phyloP scores from a whole-genome alignment of 331 rosid species.

The Phaseolus coccineus region DNA sequence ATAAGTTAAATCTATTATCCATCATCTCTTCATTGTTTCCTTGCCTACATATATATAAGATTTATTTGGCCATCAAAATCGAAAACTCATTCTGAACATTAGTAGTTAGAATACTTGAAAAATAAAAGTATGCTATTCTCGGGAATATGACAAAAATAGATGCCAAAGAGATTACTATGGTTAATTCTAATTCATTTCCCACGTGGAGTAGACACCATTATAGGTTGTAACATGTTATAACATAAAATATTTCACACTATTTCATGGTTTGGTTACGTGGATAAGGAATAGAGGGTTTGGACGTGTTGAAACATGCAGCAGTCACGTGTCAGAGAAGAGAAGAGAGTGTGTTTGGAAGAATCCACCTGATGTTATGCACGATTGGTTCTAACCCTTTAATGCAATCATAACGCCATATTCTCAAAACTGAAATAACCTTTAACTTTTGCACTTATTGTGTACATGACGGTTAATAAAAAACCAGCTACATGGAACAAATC shows the following conservation, averaged over 20 bases:
- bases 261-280: conserved; percentile 21
- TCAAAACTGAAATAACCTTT: conserved; percentile 41
- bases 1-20: background rate
- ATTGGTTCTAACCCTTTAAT: conserved; percentile 7
- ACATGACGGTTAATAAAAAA: background rate
- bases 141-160: background rate
- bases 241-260: background rate
- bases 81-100: background rate
- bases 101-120: background rate
- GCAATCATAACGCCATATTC: conserved; percentile 35
- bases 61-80: background rate
- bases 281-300: conserved; percentile 1
- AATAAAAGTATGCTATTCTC: background rate
- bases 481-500: background rate
- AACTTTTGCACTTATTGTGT: conserved; percentile 21
- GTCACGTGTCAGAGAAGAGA: conserved; percentile 40
- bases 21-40: background rate
- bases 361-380: conserved; percentile 7
- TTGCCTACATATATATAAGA: background rate
- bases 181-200: background rate
- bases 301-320: conserved; percentile 50
- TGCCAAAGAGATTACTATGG: background rate
- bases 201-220: background rate
- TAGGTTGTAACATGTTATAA: background rate
- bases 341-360: background rate